phyloP scores from a whole-genome alignment of 2,329 filamentous ascomycete species.

The Scleromitrula shiraiana region DNA sequence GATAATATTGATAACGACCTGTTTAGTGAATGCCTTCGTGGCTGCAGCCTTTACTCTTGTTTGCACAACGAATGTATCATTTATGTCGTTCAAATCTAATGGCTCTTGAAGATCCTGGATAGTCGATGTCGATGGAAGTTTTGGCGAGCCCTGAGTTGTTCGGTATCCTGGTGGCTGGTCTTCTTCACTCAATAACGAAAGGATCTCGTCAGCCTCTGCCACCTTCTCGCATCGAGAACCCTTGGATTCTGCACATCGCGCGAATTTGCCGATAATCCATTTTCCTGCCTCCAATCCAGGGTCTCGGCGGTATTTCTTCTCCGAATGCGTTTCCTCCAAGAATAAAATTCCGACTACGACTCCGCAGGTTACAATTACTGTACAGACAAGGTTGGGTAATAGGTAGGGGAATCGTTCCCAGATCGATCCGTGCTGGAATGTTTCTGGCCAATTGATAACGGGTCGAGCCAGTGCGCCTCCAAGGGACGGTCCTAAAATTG shows the following conservation, averaged over 20 bases:
- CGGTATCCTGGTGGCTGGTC: conserved; percentile 63
- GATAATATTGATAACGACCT: conserved; percentile 79
- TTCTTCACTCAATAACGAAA: conserved; percentile 53
- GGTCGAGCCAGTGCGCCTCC: conserved; percentile 85
- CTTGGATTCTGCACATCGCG: conserved; percentile 26
- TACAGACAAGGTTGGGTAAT: conserved; percentile 85
- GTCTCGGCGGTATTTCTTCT: conserved; percentile 70
- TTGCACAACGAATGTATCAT: conserved; percentile 14
- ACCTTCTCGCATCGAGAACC: conserved; percentile 32
- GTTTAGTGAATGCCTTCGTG: conserved; percentile 67
- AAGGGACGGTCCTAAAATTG: conserved; percentile 85
- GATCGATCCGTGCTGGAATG: conserved; percentile 66
- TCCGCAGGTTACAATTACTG: conserved; percentile 66
- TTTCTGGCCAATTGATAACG: conserved; percentile 67
- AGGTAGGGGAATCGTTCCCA: conserved; percentile 87
- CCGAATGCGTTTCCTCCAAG: conserved; percentile 86
- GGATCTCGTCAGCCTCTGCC: conserved; percentile 34
- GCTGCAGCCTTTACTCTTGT: conserved; percentile 33
- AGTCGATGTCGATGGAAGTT: conserved; percentile 33
- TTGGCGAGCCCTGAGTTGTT: conserved; percentile 49
- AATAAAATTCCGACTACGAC: conserved; percentile 76
- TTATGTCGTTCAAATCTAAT: conserved; percentile 28
- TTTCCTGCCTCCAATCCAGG: conserved; percentile 68
- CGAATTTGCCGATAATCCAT: conserved; percentile 48
- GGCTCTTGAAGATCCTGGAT: conserved; percentile 32